Base-by-base conservation (phyloP, 768 basidiomycete species). In the Gautieria morchelliformis region DNA sequence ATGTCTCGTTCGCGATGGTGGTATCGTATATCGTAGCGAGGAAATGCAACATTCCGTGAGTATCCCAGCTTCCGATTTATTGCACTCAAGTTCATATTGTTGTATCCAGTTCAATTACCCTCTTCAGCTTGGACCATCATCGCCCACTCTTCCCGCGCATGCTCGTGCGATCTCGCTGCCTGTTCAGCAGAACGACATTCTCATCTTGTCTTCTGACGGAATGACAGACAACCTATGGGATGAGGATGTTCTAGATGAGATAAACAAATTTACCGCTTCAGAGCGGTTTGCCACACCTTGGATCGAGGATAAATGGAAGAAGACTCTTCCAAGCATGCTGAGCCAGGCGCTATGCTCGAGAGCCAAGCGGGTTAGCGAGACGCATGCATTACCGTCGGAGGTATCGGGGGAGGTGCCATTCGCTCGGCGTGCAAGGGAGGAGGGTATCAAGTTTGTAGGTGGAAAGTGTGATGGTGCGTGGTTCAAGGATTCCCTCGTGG, bases 41-140 rank as follows among this genome's bases (percentile, higher is more conserved):
- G 94, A 96, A 69, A 94, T 95, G 89, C 93, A 93, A 82, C 93
- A 91, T 80, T 79, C 77, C 14, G 82, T 83, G 65, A 67, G 82
- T 75, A 37, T 53, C 40, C n/a, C 47, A 7, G 5, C 27, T 27
- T 53, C 15, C 17, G 24, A 19, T 35, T 46, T 53, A 62, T 55
- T 22, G 20, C 51, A 27, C 17, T 24, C 52, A 40, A 20, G 44
- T 32, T 55, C 33, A 53, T n/a, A n/a, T n/a, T n/a, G 41, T 6
- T 56, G 44, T 48, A 39, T 50, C 24, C 57, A 74, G 74, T 84
- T 84, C 68, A 84, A 84, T 63, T 80, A 78, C n/a, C 83, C 82
- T 0, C 73, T 77, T 30, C 83, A 84, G 63, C 80, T 86, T 32
- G 83, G 83, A 7, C 82, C 83, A 2, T 72, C 78, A 42, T 78